Evolutionary conservation across 148 eudicot genomes (phyloP).

Genomic region (Rhododendron henanense): DNA sequence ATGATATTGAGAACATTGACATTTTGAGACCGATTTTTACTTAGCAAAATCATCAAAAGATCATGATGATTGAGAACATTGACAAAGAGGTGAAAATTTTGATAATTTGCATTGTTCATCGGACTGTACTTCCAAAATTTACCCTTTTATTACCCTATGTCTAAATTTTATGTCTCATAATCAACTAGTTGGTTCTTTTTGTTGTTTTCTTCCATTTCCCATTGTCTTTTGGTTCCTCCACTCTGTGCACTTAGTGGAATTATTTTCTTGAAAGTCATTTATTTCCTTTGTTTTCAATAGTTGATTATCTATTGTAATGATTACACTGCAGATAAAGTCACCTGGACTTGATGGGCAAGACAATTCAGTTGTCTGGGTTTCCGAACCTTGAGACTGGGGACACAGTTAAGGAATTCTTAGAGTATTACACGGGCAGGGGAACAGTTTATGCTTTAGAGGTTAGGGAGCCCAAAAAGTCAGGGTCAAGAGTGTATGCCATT

Average conservation of each 20-base stretch:
- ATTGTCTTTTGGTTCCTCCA: background rate
- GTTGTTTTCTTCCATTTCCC: background rate
- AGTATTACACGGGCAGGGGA: constrained; percentile 32
- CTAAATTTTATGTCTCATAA: background rate
- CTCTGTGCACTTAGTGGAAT: background rate
- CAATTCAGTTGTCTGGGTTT: constrained; percentile 41
- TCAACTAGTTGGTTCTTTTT: background rate
- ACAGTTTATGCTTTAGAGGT: constrained; percentile 45
- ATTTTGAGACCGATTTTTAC: too few relatives aligned
- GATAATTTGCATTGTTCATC: background rate
- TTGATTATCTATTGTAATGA: background rate
- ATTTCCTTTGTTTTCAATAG: background rate
- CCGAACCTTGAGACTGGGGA: constrained; percentile 29
- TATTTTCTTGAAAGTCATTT: background rate
- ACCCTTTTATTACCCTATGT: background rate
- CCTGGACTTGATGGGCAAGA: constrained; percentile 19
- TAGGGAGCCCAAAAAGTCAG: constrained; percentile 17
- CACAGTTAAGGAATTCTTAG: constrained; percentile 21
- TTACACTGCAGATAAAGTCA: background rate
- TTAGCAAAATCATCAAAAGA: too few relatives aligned
- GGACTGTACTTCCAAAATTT: background rate
- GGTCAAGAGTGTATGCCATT: constrained; percentile 35
- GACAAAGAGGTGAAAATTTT: background rate
- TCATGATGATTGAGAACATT: background rate
- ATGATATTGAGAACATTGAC: too few relatives aligned